Evolutionary conservation across 176 grass and related monocot species (phyloP).

Genomic region (Oryza glaberrima): DNA sequence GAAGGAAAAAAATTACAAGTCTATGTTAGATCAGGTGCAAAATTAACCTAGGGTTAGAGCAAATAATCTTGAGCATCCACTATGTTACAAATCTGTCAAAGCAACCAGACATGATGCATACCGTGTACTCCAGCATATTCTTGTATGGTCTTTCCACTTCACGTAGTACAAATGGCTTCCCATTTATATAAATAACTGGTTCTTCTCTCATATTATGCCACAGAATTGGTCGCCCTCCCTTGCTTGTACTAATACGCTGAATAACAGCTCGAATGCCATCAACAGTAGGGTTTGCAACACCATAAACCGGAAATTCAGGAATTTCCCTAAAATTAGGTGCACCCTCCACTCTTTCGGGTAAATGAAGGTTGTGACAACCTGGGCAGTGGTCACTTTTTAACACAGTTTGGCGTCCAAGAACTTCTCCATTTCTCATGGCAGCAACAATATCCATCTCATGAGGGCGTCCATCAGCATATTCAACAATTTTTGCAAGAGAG

Average conservation of each 20-base stretch:
- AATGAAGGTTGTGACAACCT: conserved; percentile 83
- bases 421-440: conserved; percentile 94
- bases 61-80: conserved; percentile 20
- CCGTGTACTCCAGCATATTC: conserved; percentile 97
- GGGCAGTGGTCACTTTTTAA: conserved; percentile 98
- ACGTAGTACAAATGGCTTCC: conserved; percentile 95
- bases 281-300: conserved; percentile 96
- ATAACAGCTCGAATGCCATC: conserved; percentile 92
- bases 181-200: conserved; percentile 98
- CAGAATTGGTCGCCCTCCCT: conserved; percentile 79
- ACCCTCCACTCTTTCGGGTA: conserved; percentile 91
- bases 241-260: conserved; percentile 73
- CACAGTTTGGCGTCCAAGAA: conserved; percentile 95
- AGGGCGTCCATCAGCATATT: conserved; percentile 66
- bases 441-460: conserved; percentile 82
- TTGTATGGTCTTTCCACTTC: conserved; percentile 98
- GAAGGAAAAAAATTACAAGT: background rate
- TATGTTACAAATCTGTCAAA: conserved; percentile 33
- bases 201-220: conserved; percentile 99
- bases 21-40: conserved; percentile 12
- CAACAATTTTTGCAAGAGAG: conserved; percentile 59
- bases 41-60: conserved; percentile 5
- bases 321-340: conserved; percentile 98
- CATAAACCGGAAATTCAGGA: conserved; percentile 89
- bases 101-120: conserved; percentile 47